Percentiles rank a stretch among this genome's conserved stretches.
phyloP scores from a whole-genome alignment of 208 protist genomes.

The Trypanosoma conorhini region DNA sequence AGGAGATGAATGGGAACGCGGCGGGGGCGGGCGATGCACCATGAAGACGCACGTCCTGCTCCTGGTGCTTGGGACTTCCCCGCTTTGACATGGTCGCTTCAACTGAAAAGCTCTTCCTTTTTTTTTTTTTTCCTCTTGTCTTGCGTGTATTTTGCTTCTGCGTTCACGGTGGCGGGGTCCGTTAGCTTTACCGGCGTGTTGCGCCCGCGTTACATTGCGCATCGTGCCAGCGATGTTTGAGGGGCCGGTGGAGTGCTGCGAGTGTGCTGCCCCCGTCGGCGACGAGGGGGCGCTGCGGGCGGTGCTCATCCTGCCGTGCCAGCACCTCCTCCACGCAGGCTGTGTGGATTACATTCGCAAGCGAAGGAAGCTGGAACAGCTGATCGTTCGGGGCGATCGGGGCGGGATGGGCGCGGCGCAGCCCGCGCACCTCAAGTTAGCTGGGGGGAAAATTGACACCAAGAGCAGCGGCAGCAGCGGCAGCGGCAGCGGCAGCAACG shows the following conservation, averaged over 20 bases:
- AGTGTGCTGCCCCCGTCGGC: conserved; percentile 68
- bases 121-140: conserved; percentile 13
- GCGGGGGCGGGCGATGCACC: not conserved
- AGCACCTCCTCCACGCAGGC: conserved; percentile 80
- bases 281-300: conserved; percentile 62
- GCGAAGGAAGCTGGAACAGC: conserved; percentile 27
- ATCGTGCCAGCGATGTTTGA: conserved; percentile 3
- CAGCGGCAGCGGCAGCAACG: too few species aligned
- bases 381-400: conserved; percentile 10
- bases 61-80: not conserved
- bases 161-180: not conserved
- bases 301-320: conserved; percentile 74
- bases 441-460: not conserved
- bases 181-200: not conserved
- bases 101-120: not conserved
- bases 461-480: not conserved
- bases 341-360: conserved; percentile 74
- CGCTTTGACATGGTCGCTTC: not conserved
- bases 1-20: not conserved
- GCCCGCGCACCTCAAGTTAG: not conserved
- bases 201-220: not conserved
- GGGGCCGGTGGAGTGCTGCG: conserved; percentile 56
- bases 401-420: conserved; percentile 13
- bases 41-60: not conserved
- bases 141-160: conserved; percentile 13